These are phyloP conservation scores for Caloboletus inedulis DNA, from an alignment of 1,284 basidiomycete species.

Conservation along the genomic window DNA sequence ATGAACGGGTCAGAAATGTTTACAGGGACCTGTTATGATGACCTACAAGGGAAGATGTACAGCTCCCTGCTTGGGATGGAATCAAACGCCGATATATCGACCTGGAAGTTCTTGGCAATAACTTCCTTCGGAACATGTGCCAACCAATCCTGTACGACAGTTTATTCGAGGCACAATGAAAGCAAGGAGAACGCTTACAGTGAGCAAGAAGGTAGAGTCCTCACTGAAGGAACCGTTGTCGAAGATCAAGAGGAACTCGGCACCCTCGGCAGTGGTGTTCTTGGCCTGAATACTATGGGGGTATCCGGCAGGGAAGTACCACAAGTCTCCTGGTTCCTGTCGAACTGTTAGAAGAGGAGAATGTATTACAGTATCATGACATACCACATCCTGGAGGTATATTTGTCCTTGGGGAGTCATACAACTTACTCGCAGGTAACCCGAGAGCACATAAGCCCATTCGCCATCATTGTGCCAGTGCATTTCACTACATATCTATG, in stretches of 20 bases:
- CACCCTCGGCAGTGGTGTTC: conserved; percentile 42
- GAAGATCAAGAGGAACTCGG: conserved; percentile 61
- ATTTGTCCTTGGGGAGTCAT: conserved; percentile 48
- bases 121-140: conserved; percentile 52
- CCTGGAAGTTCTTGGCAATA: conserved; percentile 52
- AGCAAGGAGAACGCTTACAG: conserved; percentile 14
- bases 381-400: conserved; percentile 48
- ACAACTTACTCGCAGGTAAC: conserved; percentile 43
- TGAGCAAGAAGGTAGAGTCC: conserved; percentile 52
- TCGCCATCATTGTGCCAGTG: conserved; percentile 60
- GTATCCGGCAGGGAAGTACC: conserved; percentile 57
- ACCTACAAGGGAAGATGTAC: conserved; percentile 54
- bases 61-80: conserved; percentile 47
- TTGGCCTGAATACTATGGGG: conserved; percentile 49
- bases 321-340: conserved; percentile 43
- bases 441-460: conserved; percentile 52
- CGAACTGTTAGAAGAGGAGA: conserved; percentile 13
- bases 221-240: conserved; percentile 55
- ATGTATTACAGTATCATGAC: conserved; percentile 11
- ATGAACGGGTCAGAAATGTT: conserved; percentile 12
- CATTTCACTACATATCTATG: conserved; percentile 43
- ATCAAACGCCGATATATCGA: conserved; percentile 41
- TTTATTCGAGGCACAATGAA: neutral
- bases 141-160: conserved; percentile 42
- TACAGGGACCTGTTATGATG: neutral